phyloP scores from a whole-genome alignment of 108 stramenopile species.

The Nitzschia inconspicua region DNA sequence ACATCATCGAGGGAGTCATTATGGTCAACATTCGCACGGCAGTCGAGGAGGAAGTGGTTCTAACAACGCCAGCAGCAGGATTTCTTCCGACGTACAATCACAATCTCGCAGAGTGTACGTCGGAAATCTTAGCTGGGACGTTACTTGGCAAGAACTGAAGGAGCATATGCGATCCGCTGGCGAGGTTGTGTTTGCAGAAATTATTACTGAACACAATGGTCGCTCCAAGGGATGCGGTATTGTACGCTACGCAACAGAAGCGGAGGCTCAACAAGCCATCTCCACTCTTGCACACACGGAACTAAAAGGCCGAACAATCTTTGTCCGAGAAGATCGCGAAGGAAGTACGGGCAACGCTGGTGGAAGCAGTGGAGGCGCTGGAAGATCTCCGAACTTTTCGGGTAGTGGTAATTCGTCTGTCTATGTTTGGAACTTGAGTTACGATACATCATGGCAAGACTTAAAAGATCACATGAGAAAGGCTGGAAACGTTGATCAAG shows the following conservation, averaged over 20 bases:
- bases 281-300: conserved; percentile 72
- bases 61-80: background rate
- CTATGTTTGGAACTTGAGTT: conserved; percentile 85
- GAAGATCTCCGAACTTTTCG: conserved; percentile 2
- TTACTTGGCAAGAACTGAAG: conserved; percentile 82
- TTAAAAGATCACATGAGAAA: conserved; percentile 93
- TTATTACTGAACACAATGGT: conserved; percentile 81
- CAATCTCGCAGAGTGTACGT: conserved; percentile 77
- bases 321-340: conserved; percentile 84
- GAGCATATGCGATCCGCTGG: conserved; percentile 90
- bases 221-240: conserved; percentile 92
- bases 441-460: conserved; percentile 87
- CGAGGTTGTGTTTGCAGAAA: conserved; percentile 78
- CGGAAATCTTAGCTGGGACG: conserved; percentile 86
- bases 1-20: conserved; percentile 1
- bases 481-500: conserved; percentile 88
- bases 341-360: conserved; percentile 11
- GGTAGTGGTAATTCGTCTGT: conserved; percentile 26
- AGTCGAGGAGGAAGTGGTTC: background rate
- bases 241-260: conserved; percentile 84
- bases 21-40: conserved; percentile 25
- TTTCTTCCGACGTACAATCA: conserved; percentile 43
- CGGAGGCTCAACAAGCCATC: conserved; percentile 78
- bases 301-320: conserved; percentile 74
- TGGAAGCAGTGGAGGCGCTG: conserved; percentile 31